Evolutionary conservation across 2,329 filamentous ascomycete genomes (phyloP).

Genomic region (Hypoxylon sp.): DNA sequence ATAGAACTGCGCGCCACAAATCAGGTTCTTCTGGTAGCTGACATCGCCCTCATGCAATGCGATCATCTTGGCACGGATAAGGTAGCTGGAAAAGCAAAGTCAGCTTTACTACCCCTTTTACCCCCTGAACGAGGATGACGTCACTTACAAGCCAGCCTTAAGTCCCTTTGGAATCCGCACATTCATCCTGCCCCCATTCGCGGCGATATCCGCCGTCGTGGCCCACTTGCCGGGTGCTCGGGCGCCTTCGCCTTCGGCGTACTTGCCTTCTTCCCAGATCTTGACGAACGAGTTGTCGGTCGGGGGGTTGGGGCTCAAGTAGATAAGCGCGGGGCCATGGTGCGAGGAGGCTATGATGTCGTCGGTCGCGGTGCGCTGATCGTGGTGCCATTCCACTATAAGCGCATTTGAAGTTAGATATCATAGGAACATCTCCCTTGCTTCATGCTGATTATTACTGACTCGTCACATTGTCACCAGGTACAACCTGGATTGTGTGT

Average conservation of each 20-base stretch:
- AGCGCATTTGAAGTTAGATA: background rate
- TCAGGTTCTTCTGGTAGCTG: conserved; percentile 22
- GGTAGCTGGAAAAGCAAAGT: conserved; percentile 48
- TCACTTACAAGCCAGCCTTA: conserved; percentile 25
- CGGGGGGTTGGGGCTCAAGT: conserved; percentile 21
- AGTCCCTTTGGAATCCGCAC: conserved; percentile 22
- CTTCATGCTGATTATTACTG: no score
- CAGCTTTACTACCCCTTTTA: background rate
- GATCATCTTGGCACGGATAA: conserved; percentile 55
- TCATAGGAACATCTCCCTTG: no score
- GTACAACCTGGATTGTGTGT: conserved; percentile 18
- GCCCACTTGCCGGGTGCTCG: conserved; percentile 23
- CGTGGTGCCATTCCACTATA: conserved; percentile 28
- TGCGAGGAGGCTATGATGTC: conserved; percentile 22
- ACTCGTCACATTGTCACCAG: conserved; percentile 27
- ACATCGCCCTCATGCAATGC: conserved; percentile 49
- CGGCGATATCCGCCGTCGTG: conserved; percentile 20
- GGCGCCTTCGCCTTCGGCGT: conserved; percentile 11
- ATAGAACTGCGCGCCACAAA: conserved; percentile 34
- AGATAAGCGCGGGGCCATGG: conserved; percentile 25
- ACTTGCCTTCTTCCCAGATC: conserved; percentile 28
- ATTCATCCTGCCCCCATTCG: conserved; percentile 17
- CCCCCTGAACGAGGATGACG: background rate
- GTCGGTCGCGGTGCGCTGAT: conserved; percentile 18
- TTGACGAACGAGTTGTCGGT: conserved; percentile 26